Evolutionary conservation across 129 eudicot genomes (phyloP), one percentile per base, ranked within the genome.

Genomic region (Ambrosia artemisiifolia): DNA sequence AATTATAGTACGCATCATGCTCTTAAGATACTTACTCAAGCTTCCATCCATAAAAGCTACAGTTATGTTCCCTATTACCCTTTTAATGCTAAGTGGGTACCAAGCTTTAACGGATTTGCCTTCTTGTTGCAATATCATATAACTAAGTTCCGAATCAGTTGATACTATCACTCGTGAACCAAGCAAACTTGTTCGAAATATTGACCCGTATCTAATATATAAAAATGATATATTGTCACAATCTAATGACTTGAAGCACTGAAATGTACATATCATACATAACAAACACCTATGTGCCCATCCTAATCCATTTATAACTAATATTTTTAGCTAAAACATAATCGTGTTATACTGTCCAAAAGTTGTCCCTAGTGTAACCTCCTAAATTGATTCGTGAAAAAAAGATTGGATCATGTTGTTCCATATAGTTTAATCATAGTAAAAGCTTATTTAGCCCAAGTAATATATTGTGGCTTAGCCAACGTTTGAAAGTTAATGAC

Each of bases 41-140:
- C 87, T 89, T 16, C 98, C 98, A 81, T 92, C 95, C 85, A 92
- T 73, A 5, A 92, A 89, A 20, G 95, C 98, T 61, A 89, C 96
- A 72, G 87, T 87, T 55, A 87, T 87, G 74, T 80, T 84, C 60
- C 98, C 98, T 47, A 89, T 87, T 30, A 92, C 85, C 75, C 80
- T 93, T 2, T 91, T 91, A 49, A 85, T 85, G 40, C 90, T 86
- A 36, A 84, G 96, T 16, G 96, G 97, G 73, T 92, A 92, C 96
- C 97, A 92, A 82, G 96, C 87, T 67, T 86, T 82, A 61, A 92
- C 86, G 70, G 75, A 63, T 67, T 87, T 77, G 11, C 97, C 97
- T 68, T 92, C 97, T 85, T 87, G 91, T 72, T 86, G 97, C 72
- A 92, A 92, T 49, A 92, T 81, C 70, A 75, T 81, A 65, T 88